phyloP scores from a whole-genome alignment of 176 grass and related monocot genomes.

The Paspalum notatum region DNA sequence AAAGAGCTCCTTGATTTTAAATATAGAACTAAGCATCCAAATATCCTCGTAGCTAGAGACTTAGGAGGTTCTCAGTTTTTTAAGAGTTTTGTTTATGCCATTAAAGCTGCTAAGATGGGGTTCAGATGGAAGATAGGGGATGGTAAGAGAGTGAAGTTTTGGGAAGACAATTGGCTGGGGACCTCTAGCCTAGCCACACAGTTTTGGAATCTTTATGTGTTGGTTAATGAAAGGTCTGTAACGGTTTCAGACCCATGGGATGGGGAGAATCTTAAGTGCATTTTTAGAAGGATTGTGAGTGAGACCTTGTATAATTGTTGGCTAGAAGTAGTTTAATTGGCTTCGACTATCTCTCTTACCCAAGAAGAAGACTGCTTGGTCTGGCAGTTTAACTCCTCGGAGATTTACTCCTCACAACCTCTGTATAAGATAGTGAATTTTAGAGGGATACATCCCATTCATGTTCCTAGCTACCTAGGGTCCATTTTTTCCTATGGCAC shows the following conservation, averaged over 20 bases:
- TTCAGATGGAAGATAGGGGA: not conserved
- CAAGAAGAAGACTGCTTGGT: not conserved
- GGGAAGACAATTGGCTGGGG: not conserved
- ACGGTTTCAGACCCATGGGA: not conserved
- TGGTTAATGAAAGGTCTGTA: not conserved
- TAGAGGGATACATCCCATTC: too few species aligned
- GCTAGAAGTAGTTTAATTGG: not conserved
- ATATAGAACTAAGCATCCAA: not conserved
- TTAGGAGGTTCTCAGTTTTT: not conserved
- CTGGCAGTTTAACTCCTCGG: not conserved
- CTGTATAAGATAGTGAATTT: not conserved
- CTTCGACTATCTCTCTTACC: not conserved
- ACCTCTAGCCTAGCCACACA: not conserved
- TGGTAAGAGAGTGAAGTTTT: not conserved
- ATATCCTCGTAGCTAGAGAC: not conserved
- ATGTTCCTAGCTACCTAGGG: too few species aligned
- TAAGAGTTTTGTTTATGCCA: not conserved
- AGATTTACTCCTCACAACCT: not conserved
- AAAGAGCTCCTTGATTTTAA: not conserved
- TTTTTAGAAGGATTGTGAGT: not conserved
- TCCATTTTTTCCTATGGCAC: too few species aligned
- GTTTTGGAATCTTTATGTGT: not conserved
- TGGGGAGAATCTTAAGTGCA: not conserved
- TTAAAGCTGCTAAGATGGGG: not conserved
- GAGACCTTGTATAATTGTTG: not conserved